These are phyloP conservation scores for Exophiala sp. DNA, from an alignment of 2,329 filamentous ascomycete species.

Conservation along the genomic window DNA sequence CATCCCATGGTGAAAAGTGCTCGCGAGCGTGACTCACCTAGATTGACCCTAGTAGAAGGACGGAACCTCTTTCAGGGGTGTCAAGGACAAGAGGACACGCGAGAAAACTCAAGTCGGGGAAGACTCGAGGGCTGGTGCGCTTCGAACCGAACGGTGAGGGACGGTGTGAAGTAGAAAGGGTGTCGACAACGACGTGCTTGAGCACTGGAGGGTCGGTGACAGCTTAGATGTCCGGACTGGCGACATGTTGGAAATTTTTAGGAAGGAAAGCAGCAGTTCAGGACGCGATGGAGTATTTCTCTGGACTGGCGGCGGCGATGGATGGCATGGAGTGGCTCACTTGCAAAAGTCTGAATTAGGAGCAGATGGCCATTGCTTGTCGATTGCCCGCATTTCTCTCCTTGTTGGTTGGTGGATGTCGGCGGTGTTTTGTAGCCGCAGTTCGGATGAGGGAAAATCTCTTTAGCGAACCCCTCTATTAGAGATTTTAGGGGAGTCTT, in stretches of 20 bases:
- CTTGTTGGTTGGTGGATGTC: not conserved
- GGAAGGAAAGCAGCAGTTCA: constrained; percentile 5
- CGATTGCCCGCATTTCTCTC: not conserved
- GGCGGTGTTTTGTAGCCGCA: not conserved
- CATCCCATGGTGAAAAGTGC: constrained; percentile 33
- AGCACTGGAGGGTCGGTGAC: not conserved
- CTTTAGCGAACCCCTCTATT: not conserved
- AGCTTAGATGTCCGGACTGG: constrained; percentile 1
- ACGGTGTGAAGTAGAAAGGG: constrained; percentile 2
- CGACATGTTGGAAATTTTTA: constrained; percentile 15
- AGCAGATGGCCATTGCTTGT: not conserved
- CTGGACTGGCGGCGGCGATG: not conserved
- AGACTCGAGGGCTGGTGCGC: constrained; percentile 10
- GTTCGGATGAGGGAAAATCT: not conserved
- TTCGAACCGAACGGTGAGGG: constrained; percentile 9
- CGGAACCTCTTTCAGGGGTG: not conserved
- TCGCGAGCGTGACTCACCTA: constrained; percentile 11
- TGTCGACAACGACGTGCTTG: not conserved
- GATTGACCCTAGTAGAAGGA: not conserved
- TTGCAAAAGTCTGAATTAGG: not conserved
- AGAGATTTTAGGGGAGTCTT: not conserved
- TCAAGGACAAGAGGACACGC: not conserved
- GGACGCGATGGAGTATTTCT: not conserved
- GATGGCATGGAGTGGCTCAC: not conserved
- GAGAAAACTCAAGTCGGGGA: constrained; percentile 1